These are phyloP conservation scores for Globisporangium echinulatum DNA, from an alignment of 352 stramenopile species.

Conservation along the genomic window DNA sequence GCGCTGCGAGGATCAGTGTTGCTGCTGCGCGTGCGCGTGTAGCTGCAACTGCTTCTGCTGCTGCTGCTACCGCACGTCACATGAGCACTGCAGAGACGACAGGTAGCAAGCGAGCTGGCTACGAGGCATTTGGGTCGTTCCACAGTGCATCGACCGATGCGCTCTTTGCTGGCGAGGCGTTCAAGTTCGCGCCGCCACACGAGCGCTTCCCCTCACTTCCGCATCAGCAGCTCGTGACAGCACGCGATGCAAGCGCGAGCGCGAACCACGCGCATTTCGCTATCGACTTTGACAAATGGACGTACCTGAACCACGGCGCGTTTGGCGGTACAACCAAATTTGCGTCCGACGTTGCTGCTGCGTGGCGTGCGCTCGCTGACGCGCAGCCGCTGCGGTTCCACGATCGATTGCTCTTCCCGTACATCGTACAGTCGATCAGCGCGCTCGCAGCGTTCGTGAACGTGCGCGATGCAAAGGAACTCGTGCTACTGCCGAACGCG, in stretches of 20 bases:
- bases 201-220: slow-evolving; percentile 19
- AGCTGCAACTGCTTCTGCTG: neutral
- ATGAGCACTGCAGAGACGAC: neutral
- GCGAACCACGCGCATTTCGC: slow-evolving; percentile 42
- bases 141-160: slow-evolving; percentile 50
- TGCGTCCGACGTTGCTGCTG: slow-evolving; percentile 50
- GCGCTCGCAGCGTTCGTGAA: slow-evolving; percentile 66
- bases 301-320: slow-evolving; percentile 93
- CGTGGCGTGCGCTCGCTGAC: slow-evolving; percentile 82
- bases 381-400: slow-evolving; percentile 89
- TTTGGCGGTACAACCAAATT: slow-evolving; percentile 82
- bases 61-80: neutral
- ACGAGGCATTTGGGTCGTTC: slow-evolving; percentile 76
- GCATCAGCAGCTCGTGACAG: neutral
- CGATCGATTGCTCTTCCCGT: slow-evolving; percentile 89
- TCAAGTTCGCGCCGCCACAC: slow-evolving; percentile 4
- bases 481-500: slow-evolving; percentile 86
- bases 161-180: slow-evolving; percentile 34
- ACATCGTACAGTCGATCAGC: slow-evolving; percentile 77
- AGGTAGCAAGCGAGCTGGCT: slow-evolving; percentile 19
- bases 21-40: neutral
- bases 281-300: slow-evolving; percentile 65
- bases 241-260: neutral
- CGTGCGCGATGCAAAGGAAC: slow-evolving; percentile 34
- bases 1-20: no score